Evolutionary conservation across 768 basidiomycete genomes (phyloP), one percentile per base, ranked within the genome.

Genomic region (Fomitopsis pulvina): DNA sequence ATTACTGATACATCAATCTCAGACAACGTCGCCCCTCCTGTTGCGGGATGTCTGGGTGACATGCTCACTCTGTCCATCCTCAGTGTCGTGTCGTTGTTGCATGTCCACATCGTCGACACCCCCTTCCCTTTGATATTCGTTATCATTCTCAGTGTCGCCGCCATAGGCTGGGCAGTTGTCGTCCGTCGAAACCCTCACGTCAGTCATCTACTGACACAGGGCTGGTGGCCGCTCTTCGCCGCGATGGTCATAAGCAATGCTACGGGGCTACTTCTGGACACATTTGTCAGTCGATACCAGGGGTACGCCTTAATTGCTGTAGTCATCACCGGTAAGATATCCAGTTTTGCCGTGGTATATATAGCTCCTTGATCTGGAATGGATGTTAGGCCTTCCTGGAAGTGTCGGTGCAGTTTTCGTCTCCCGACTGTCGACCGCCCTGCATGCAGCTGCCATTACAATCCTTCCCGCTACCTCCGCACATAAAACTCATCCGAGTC

Each of bases 1-100:
- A 16, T 8, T 32, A 32, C 18, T 25, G 9, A n/a, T 26, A n/a
- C 37, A 10, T 29, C 50, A 16, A 59, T 45, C 9, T 2, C 60
- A 92, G 93, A 96, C 63, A 99, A 99, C 65, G 94, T 98, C 56
- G 88, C 94, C 1, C 91, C 96, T 0, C 93, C 96, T 0, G 75
- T 98, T 8, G 96, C 96, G 0, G 81, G 92, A 2, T 92, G 90
- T 58, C 75, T 98, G 2, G 95, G 96, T 4, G 96, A 98, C 60
- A 75, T 99, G 28, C 75, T 98, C 44, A 95, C 95, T 0, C 80
- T 99, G 42, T 75, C 82, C 51, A 81, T 97, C 48, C 71, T 98
- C 24, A 89, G 86, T n/a, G 50, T 70, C 16, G 72, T 85, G n/a
- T 84, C 89, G 5, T 77, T 85, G 2, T 52, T 80, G n/a, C 76